phyloP scores from a whole-genome alignment of 1,284 basidiomycete genomes.

The Cystobasidiaceae sp. region DNA sequence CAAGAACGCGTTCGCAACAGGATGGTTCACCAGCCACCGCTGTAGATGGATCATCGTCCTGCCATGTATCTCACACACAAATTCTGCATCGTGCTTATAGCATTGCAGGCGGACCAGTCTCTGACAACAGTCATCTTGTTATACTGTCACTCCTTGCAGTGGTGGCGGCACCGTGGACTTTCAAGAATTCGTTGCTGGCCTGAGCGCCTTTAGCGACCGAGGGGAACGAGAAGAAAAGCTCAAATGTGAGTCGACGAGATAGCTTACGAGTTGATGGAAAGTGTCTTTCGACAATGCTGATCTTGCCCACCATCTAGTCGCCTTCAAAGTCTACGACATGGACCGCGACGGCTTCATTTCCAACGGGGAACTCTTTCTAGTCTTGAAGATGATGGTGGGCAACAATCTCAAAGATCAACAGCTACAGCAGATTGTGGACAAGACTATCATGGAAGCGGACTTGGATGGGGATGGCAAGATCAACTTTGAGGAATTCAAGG shows the following conservation, averaged over 20 bases:
- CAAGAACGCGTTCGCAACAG: no score
- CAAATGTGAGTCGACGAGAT: slow-evolving; percentile 67
- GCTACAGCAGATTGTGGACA: slow-evolving; percentile 98
- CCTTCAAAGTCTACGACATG: slow-evolving; percentile 98
- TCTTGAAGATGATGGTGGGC: slow-evolving; percentile 99
- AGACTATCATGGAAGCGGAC: slow-evolving; percentile 99
- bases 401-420: slow-evolving; percentile 99
- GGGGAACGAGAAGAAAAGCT: slow-evolving; percentile 96
- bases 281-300: background rate
- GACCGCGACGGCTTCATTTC: slow-evolving; percentile 95
- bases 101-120: no score
- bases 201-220: slow-evolving; percentile 94
- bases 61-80: no score
- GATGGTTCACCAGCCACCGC: no score
- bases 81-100: no score
- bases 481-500: slow-evolving; percentile 91
- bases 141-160: no score
- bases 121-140: background rate
- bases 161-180: slow-evolving; percentile 98
- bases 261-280: no score
- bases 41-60: no score
- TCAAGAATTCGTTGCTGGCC: slow-evolving; percentile 94
- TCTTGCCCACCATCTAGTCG: slow-evolving; percentile 58
- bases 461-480: slow-evolving; percentile 95
- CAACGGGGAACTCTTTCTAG: slow-evolving; percentile 97